phyloP scores from a whole-genome alignment of 148 eudicot species.

The Rhododendron ovatum region DNA sequence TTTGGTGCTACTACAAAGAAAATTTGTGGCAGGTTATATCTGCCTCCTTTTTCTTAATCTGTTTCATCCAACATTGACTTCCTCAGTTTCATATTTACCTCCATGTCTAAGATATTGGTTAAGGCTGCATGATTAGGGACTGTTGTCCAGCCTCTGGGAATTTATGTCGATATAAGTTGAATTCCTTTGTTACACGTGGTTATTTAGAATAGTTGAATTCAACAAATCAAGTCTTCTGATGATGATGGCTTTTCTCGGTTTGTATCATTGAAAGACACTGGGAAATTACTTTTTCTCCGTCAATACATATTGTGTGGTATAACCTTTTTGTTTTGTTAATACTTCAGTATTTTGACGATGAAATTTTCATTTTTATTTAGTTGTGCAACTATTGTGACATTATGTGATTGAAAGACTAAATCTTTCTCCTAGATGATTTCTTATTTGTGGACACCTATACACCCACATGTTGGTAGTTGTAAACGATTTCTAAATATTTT shows the following conservation, averaged over 20 bases:
- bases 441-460: not conserved
- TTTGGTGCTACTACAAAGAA: not conserved
- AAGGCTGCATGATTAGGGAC: not conserved
- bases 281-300: not conserved
- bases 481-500: not conserved
- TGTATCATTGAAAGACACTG: not conserved
- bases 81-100: not conserved
- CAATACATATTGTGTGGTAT: not conserved
- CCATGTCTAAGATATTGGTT: not conserved
- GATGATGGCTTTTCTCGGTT: not conserved
- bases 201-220: not conserved
- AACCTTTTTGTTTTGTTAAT: not conserved
- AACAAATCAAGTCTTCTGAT: not conserved
- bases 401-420: not conserved
- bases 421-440: not conserved
- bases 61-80: constrained; percentile 7
- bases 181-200: not conserved
- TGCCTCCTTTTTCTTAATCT: constrained; percentile 10
- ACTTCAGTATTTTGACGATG: not conserved
- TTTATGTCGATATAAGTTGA: not conserved
- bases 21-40: not conserved
- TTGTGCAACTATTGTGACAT: not conserved
- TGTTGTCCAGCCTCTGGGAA: not conserved
- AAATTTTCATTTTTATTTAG: not conserved
- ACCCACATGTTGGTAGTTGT: not conserved